These are phyloP conservation scores for Trichoderma sp. DNA, from an alignment of 2,329 filamentous ascomycete species.

Conservation along the genomic window DNA sequence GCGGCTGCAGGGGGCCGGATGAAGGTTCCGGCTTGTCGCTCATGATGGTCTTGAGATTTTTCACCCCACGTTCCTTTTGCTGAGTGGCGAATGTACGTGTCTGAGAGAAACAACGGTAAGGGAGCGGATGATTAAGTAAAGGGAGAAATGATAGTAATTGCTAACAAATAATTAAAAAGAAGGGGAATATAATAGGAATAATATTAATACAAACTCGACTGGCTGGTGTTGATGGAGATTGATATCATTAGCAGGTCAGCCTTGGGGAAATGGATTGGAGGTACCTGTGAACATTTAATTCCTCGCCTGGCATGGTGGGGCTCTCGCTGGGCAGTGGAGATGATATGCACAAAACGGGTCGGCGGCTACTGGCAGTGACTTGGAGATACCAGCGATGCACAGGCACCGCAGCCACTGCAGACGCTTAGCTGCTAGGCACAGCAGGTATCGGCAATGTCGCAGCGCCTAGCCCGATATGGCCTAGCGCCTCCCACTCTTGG, in stretches of 20 bases:
- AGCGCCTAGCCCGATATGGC: conserved; percentile 25
- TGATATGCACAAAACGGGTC: conserved; percentile 20
- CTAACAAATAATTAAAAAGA: not conserved
- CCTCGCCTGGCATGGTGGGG: conserved; percentile 10
- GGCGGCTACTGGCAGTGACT: conserved; percentile 10
- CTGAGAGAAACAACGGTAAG: not conserved
- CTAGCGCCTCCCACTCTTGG: conserved; percentile 43
- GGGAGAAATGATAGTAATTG: not conserved
- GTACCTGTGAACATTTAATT: conserved; percentile 6
- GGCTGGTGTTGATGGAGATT: not conserved
- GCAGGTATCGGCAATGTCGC: not conserved
- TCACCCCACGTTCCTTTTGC: not conserved
- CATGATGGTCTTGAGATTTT: not conserved
- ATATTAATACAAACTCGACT: not conserved
- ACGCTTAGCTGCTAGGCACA: not conserved
- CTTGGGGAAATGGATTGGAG: not conserved
- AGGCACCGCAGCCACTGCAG: not conserved
- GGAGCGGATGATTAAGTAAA: too few species aligned
- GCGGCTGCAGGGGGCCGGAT: conserved; percentile 6
- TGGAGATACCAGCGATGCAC: not conserved
- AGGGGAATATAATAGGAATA: too few species aligned
- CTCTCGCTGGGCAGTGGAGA: not conserved
- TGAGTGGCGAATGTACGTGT: not conserved
- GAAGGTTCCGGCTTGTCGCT: not conserved
- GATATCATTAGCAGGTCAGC: not conserved